Evolutionary conservation across 768 basidiomycete species (phyloP).

Genomic region (Phlebiopsis flavidoalba): DNA sequence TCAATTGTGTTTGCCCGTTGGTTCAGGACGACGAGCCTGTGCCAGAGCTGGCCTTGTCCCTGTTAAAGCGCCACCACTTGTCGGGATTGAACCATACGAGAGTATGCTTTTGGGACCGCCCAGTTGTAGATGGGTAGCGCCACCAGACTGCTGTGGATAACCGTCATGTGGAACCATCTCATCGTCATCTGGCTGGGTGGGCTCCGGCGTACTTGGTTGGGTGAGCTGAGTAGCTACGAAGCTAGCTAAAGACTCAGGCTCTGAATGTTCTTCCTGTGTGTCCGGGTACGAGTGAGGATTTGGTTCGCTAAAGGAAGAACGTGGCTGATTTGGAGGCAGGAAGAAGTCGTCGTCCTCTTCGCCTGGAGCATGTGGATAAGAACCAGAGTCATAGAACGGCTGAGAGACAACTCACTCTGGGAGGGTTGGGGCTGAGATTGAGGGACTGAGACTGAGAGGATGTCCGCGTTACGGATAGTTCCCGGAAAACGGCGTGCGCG

Average conservation of each 20-base stretch:
- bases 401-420: background rate
- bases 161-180: background rate
- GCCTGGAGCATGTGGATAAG: background rate
- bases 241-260: background rate
- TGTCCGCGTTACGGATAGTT: background rate
- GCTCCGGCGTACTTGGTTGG: background rate
- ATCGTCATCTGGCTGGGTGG: background rate
- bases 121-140: slow-evolving; percentile 6
- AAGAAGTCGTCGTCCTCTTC: background rate
- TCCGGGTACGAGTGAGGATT: background rate
- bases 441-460: background rate
- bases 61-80: slow-evolving; percentile 19
- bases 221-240: background rate
- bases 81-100: slow-evolving; percentile 29
- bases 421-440: background rate
- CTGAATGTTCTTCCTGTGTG: background rate
- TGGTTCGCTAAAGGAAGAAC: background rate
- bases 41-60: background rate
- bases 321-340: background rate
- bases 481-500: background rate
- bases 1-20: background rate
- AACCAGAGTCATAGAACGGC: background rate
- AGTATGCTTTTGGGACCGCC: slow-evolving; percentile 22
- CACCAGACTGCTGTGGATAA: background rate
- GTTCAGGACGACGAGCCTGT: background rate